These are phyloP conservation scores for Mallotus nudiflorus DNA, from an alignment of 345 rosid genomes.

Conservation along the genomic window DNA sequence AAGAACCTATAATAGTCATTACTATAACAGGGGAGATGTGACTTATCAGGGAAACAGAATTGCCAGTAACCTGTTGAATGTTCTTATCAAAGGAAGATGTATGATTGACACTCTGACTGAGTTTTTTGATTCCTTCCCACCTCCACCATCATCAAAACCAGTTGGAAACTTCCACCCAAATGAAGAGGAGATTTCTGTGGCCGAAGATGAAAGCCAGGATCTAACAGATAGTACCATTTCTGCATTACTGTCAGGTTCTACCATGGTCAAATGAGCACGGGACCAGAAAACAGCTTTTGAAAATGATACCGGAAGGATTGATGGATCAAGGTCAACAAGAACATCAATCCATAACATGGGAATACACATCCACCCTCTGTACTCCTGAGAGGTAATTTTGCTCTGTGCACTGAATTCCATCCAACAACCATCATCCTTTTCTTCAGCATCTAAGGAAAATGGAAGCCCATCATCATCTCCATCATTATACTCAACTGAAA, in stretches of 20 bases:
- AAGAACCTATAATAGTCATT: constrained; percentile 13
- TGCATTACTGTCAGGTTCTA: constrained; percentile 71
- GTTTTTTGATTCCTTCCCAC: constrained; percentile 74
- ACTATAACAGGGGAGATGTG: constrained; percentile 15
- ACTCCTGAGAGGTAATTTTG: constrained; percentile 56
- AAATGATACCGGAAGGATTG: constrained; percentile 67
- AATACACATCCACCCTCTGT: constrained; percentile 80
- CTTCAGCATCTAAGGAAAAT: constrained; percentile 40
- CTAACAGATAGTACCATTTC: constrained; percentile 60
- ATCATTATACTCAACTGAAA: constrained; percentile 36
- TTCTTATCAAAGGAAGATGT: constrained; percentile 66
- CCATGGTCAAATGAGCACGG: constrained; percentile 72
- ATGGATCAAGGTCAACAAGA: constrained; percentile 61
- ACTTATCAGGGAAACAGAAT: constrained; percentile 16
- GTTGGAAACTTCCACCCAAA: constrained; percentile 94
- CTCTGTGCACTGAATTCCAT: constrained; percentile 63
- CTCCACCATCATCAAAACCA: constrained; percentile 92
- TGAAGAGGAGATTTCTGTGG: constrained; percentile 63
- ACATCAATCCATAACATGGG: constrained; percentile 94
- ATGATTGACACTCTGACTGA: constrained; percentile 68
- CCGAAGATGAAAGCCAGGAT: constrained; percentile 71
- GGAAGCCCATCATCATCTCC: constrained; percentile 47
- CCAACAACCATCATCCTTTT: constrained; percentile 59
- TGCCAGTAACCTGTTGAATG: constrained; percentile 67
- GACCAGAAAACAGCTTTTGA: constrained; percentile 94